A percentile compares a stretch with the other conserved stretches of the same genome.
Evolutionary conservation across 495 filamentous ascomycete species (phyloP).

Genomic region (Penicillium simplicissimum): DNA sequence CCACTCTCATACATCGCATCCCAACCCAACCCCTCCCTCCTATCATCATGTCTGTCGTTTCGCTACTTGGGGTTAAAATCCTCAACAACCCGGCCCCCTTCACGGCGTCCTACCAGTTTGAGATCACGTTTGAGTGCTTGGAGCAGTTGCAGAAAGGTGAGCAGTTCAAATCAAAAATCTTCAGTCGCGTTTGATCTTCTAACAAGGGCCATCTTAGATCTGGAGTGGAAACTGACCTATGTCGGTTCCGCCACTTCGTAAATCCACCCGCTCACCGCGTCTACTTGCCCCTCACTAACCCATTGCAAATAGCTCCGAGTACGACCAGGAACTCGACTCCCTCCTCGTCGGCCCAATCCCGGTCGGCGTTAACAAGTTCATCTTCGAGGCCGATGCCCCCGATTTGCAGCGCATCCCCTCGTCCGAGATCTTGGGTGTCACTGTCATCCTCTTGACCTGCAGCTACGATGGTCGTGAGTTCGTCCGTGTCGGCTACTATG

Average conservation of each 20-base stretch:
- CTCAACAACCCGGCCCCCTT: slow-evolving; percentile 95
- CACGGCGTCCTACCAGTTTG: slow-evolving; percentile 85
- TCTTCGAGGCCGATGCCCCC: slow-evolving; percentile 93
- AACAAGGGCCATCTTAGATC: slow-evolving; percentile 57
- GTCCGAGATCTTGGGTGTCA: slow-evolving; percentile 94
- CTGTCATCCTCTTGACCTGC: slow-evolving; percentile 93
- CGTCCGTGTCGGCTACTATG: slow-evolving; percentile 97
- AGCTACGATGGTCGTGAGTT: slow-evolving; percentile 96
- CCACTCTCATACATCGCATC: slow-evolving; percentile 22
- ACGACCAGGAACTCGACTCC: slow-evolving; percentile 97
- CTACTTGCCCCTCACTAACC: slow-evolving; percentile 24
- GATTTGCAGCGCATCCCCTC: slow-evolving; percentile 85
- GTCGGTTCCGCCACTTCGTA: slow-evolving; percentile 97
- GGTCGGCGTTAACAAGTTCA: slow-evolving; percentile 96
- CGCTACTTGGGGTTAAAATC: slow-evolving; percentile 90
- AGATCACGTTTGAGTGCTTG: slow-evolving; percentile 98
- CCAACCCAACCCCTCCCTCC: slow-evolving; percentile 6
- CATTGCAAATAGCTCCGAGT: slow-evolving; percentile 65
- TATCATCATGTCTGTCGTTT: slow-evolving; percentile 89
- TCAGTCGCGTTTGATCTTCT: not conserved
- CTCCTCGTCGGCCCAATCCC: slow-evolving; percentile 95
- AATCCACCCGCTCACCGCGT: slow-evolving; percentile 32
- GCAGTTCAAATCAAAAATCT: slow-evolving; percentile 2
- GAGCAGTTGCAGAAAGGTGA: slow-evolving; percentile 89
- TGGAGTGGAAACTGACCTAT: slow-evolving; percentile 99